Base-by-base conservation (phyloP, 1,284 basidiomycete genomes). In the Moesziomyces parantarcticus region DNA sequence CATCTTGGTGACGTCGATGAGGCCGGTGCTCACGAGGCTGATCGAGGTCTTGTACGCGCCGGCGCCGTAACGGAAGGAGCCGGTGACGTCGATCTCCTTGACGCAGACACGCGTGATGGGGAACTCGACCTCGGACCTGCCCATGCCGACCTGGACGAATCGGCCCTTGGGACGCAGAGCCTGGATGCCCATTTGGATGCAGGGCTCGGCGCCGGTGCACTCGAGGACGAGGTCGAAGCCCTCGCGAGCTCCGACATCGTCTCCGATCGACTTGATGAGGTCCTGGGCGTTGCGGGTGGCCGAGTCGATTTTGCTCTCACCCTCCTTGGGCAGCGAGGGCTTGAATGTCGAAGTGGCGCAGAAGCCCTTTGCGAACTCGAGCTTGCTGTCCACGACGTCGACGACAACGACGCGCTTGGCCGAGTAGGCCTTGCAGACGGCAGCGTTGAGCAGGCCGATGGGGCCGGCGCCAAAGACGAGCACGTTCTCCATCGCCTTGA, bases 391-490 rank as follows among this genome's bases (percentile, higher is more conserved):
- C 58, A 93, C 89, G 70, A 98, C 93, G 82, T 99, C 87, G 69
- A 86, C 69, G n/a, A 65, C 50, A 34, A 80, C 75, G 39, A 81
- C 76, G 14, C 71, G 58, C 58, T 73, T 77, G 9, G 84, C 86
- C 0, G 83, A 84, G 76, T 85, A 86, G n/a, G 86, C 94, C 82
- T 91, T 93, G 26, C 93, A 93, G 22, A 94, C 93, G 5, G 92
- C 94, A 90, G 95, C 94, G 82, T 90, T 91, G 36, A 97, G 88
- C 20, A 97, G 87, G 10, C 94, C 94, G 68, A 98, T 92, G 9
- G 95, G 95, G 1, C 96, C 95, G 10, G 87, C 87, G 54, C 94
- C 96, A 77, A 96, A 94, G 61, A 98, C 79, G 39, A 85, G 72
- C 16, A 85, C 84, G 46, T 84, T 85, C 22, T 83, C 70, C 64